Evolutionary conservation across 164 flowering plant genomes (phyloP).

Genomic region (Berberis thunbergii): DNA sequence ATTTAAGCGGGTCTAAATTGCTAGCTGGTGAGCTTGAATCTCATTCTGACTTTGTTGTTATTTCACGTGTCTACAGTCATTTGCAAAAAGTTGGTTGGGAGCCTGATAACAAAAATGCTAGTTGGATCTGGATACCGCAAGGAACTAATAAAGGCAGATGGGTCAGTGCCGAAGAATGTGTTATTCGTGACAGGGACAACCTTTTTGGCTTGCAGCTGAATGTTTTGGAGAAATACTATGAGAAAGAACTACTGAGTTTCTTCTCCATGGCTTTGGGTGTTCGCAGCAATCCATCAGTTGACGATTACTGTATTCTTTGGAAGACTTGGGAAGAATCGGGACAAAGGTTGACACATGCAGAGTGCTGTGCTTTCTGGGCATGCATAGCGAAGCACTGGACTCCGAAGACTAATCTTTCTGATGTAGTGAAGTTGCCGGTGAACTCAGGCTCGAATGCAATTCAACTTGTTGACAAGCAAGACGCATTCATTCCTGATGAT

Average conservation of each 20-base stretch:
- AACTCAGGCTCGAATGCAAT: constrained; percentile 19
- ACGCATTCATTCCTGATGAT: constrained; percentile 59
- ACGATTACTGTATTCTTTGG: constrained; percentile 52
- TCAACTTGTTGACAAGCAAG: constrained; percentile 27
- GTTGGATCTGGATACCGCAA: constrained; percentile 47
- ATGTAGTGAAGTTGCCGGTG: constrained; percentile 44
- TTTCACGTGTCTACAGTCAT: constrained; percentile 39
- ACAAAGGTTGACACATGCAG: constrained; percentile 15
- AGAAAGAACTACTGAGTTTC: constrained; percentile 23
- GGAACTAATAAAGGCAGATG: constrained; percentile 35
- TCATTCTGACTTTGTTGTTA: constrained; percentile 25
- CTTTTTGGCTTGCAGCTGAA: constrained; percentile 33
- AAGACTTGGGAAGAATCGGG: constrained; percentile 41
- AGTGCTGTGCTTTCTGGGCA: constrained; percentile 57
- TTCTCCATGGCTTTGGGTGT: constrained; percentile 39
- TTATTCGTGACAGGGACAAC: constrained; percentile 35
- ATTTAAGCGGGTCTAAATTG: constrained; percentile 27
- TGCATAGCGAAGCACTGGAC: constrained; percentile 27
- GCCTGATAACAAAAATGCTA: constrained; percentile 19
- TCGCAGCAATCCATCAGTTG: constrained; percentile 31
- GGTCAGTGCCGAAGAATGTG: constrained; percentile 41
- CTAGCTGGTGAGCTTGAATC: constrained; percentile 26
- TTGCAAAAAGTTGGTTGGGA: constrained; percentile 29
- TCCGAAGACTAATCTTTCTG: constrained; percentile 17
- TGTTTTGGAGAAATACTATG: constrained; percentile 44